phyloP scores from a whole-genome alignment of 1,284 basidiomycete genomes.

The Puccinia novopanici region DNA sequence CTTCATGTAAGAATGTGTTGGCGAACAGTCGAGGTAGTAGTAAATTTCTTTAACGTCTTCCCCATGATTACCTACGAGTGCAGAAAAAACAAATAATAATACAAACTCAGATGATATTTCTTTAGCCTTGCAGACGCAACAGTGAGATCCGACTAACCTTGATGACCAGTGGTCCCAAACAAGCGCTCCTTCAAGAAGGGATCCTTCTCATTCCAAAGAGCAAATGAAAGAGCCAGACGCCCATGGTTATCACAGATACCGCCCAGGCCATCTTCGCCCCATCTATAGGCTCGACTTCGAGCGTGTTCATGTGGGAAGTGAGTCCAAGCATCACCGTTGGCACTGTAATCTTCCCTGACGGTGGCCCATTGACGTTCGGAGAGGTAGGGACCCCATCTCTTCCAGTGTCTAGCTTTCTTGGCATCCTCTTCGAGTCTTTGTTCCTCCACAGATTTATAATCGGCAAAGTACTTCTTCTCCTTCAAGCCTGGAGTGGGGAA shows the following conservation, averaged over 20 bases:
- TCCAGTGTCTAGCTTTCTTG: constrained; percentile 79
- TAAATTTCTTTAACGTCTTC: constrained; percentile 99
- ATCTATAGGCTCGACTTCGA: constrained; percentile 89
- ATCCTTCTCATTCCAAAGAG: constrained; percentile 93
- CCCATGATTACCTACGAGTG: constrained; percentile 78
- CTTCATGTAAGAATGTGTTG: constrained; percentile 99
- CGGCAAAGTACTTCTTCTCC: constrained; percentile 54
- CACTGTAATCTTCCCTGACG: constrained; percentile 95
- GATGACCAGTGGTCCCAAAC: constrained; percentile 89
- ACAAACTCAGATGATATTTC: background rate
- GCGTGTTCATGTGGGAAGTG: constrained; percentile 96
- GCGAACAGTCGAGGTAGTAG: constrained; percentile 96
- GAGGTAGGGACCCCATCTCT: constrained; percentile 96
- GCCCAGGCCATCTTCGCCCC: constrained; percentile 97
- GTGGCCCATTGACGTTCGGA: constrained; percentile 98
- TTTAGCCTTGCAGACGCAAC: background rate
- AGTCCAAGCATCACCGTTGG: constrained; percentile 93
- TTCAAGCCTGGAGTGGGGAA: constrained; percentile 53
- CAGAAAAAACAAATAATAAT: constrained; percentile 6
- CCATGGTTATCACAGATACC: constrained; percentile 96
- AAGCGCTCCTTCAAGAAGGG: constrained; percentile 93
- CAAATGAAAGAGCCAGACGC: constrained; percentile 83
- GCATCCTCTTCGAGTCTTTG: constrained; percentile 66
- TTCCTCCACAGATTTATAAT: constrained; percentile 62
- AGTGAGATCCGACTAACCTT: constrained; percentile 61